Evolutionary conservation across 108 stramenopile species (phyloP), one percentile per base, ranked within the genome.

Genomic region (Chaetoceros tenuissimus): DNA sequence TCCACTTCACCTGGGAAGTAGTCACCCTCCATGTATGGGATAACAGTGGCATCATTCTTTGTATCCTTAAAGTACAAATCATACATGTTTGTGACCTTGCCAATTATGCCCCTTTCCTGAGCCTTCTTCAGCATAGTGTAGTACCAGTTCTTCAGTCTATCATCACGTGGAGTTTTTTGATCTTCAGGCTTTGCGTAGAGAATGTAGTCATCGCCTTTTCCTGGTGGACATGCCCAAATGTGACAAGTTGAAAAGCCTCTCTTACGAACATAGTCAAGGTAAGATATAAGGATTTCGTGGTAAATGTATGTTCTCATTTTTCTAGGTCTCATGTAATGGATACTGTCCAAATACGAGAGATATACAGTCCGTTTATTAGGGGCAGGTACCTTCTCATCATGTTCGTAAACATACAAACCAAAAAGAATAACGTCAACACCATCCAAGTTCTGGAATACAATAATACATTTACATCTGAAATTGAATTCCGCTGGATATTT

Each of bases 221-320:
- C 73, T 19, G 98, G 98, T 18, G 98, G 98, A 62, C 98, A 99
- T 46, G 97, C 95, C 98, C 98, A 99, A 59, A 99, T 95, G 71
- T 98, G 94, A 1, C 94, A 89, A 48, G 87, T 85, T 27, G 74
- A 59, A 59, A 94, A 97, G 2, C 98, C 98, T 31, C 82, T 82
- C 20, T 66, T 59, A 17, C 96, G 79, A 25, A 90, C 85, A 72
- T 94, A 95, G 64, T 94, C 92, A 28, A 98, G 68, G 64, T 99
- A 99, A 5, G 89, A 81, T 22, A 93, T 79, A 26, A 99, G 56
- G 48, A 99, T 78, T 75, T 98, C 98, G 49, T 96, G 94, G 63
- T 96, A 96, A 22, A 96, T 82, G 55, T 89, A 81, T 40, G 94
- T 96, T 52, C 94, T 73, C 89, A 96, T 86, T 28, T 69, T 75